These are phyloP conservation scores for Suillus alpinus DNA, from an alignment of 768 basidiomycete species.

Conservation along the genomic window DNA sequence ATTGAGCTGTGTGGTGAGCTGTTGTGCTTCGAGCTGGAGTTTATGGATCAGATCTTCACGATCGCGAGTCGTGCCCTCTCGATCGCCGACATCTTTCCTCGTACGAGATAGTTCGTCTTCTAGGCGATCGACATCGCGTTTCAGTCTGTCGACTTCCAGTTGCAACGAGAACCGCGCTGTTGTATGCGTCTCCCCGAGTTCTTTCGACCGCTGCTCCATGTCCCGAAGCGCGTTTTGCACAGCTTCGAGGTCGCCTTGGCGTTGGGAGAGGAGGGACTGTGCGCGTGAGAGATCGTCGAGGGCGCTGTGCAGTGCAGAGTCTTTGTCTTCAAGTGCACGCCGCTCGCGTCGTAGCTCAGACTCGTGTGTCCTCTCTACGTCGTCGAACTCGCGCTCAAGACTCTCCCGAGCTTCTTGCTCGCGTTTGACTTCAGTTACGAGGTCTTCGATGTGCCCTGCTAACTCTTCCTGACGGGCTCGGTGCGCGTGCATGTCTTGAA, in stretches of 20 bases:
- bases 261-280: constrained; percentile 62
- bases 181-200: constrained; percentile 80
- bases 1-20: constrained; percentile 75
- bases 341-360: constrained; percentile 55
- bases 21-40: constrained; percentile 76
- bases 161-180: constrained; percentile 84
- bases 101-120: constrained; percentile 77
- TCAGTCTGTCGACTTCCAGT: constrained; percentile 83
- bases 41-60: constrained; percentile 72
- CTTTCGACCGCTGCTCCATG: constrained; percentile 74
- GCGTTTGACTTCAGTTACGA: constrained; percentile 59
- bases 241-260: constrained; percentile 71
- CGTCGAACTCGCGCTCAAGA: constrained; percentile 51
- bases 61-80: constrained; percentile 63
- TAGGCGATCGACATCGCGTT: constrained; percentile 76
- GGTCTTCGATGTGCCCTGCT: constrained; percentile 68
- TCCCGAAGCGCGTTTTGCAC: constrained; percentile 71
- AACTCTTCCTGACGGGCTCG: constrained; percentile 76
- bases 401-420: constrained; percentile 57
- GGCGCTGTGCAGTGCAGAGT: constrained; percentile 61
- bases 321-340: constrained; percentile 67
- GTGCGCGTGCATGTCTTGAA: constrained; percentile 62
- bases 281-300: constrained; percentile 61
- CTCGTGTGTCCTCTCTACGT: constrained; percentile 63
- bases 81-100: constrained; percentile 64